Conservation (phyloP, 140 eudicot genomes). For the Flaveria floridana region DNA sequence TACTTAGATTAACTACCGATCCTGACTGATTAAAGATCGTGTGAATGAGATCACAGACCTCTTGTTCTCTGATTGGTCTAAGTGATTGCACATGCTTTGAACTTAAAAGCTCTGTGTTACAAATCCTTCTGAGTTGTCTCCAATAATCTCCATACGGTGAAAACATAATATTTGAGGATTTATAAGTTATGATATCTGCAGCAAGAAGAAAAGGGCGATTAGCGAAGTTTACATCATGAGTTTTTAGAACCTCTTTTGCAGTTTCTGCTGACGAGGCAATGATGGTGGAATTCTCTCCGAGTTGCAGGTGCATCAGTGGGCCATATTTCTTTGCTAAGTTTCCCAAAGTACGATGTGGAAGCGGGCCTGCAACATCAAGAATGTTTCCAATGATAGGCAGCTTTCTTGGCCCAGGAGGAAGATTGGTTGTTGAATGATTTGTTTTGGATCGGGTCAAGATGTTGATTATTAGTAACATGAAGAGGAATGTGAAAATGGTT, state of each 20-base stretch:
- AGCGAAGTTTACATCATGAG: slow-evolving; percentile 50
- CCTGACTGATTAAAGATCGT: slow-evolving; percentile 32
- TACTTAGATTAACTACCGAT: slow-evolving; percentile 39
- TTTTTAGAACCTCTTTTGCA: slow-evolving; percentile 55
- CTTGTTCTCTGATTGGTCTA: slow-evolving; percentile 41
- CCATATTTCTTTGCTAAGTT: slow-evolving; percentile 48
- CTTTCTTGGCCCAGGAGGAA: slow-evolving; percentile 66
- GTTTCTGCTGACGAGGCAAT: slow-evolving; percentile 48
- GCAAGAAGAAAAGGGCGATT: slow-evolving; percentile 44
- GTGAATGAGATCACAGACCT: slow-evolving; percentile 29
- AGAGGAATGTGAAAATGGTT: slow-evolving; percentile 28
- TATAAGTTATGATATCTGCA: slow-evolving; percentile 36
- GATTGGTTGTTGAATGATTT: slow-evolving; percentile 13
- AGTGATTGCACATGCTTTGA: slow-evolving; percentile 46
- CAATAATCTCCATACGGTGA: slow-evolving; percentile 54
- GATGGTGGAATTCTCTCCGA: slow-evolving; percentile 47
- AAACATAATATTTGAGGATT: slow-evolving; percentile 39
- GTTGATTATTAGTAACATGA: slow-evolving; percentile 32
- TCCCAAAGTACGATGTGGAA: slow-evolving; percentile 47
- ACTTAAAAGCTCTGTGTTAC: slow-evolving; percentile 52
- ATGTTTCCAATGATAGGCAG: slow-evolving; percentile 53
- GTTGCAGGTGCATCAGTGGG: slow-evolving; percentile 55
- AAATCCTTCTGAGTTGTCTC: slow-evolving; percentile 56
- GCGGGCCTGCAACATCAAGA: slow-evolving; percentile 40
- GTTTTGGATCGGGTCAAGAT: slow-evolving; percentile 22